These are phyloP conservation scores for Yamadazyma oceani DNA, from an alignment of 1,139 yeast species.

Conservation along the genomic window DNA sequence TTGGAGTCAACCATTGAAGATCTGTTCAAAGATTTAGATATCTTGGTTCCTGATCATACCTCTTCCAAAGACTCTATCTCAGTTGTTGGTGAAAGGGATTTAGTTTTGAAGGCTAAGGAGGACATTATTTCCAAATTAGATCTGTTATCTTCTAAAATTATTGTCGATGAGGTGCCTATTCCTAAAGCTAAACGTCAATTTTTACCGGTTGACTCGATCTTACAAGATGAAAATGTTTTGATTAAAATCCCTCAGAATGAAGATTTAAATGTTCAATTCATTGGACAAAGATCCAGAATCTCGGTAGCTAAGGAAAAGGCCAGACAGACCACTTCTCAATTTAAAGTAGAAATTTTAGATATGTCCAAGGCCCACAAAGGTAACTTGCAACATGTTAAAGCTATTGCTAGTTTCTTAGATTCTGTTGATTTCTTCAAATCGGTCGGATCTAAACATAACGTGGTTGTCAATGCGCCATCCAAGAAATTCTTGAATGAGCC, in stretches of 20 bases:
- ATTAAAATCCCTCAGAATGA: constrained; percentile 56
- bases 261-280: constrained; percentile 54
- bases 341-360: constrained; percentile 66
- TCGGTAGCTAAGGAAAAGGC: constrained; percentile 60
- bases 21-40: constrained; percentile 28
- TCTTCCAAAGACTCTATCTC: constrained; percentile 29
- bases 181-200: constrained; percentile 47
- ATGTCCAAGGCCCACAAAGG: constrained; percentile 88
- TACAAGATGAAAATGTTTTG: constrained; percentile 57
- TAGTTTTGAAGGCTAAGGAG: constrained; percentile 50
- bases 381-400: constrained; percentile 70
- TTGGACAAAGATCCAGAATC: constrained; percentile 61
- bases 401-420: constrained; percentile 65
- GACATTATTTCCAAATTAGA: constrained; percentile 50
- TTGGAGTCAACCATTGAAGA: constrained; percentile 23
- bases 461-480: constrained; percentile 59
- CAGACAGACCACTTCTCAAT: constrained; percentile 51
- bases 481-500: constrained; percentile 24
- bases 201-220: constrained; percentile 46
- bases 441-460: constrained; percentile 47
- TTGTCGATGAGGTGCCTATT: constrained; percentile 41
- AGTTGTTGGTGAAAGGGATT: constrained; percentile 66
- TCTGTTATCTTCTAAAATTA: constrained; percentile 38
- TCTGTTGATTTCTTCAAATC: constrained; percentile 49
- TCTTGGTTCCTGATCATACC: constrained; percentile 33